Base-by-base conservation (phyloP, 768 basidiomycete species). In the Rhizopogon vulgaris region DNA sequence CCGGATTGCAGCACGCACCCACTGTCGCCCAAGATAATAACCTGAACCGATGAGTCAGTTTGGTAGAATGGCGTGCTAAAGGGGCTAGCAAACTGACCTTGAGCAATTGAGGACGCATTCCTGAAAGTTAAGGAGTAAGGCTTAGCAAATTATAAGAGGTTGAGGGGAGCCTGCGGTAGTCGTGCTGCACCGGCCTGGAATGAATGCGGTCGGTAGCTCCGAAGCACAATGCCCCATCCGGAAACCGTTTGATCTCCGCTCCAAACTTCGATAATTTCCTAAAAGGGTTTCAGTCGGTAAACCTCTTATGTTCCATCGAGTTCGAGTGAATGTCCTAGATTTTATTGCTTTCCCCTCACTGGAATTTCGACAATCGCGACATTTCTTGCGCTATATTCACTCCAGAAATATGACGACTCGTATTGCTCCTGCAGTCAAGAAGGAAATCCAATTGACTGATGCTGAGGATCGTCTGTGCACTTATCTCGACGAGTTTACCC, bases 1-100 rank as follows among this genome's bases (percentile, higher is more conserved):
- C 41, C 38, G 58, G 22, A 24, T 30, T 54, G 49, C 18, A 38
- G 60, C 49, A 78, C 90, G 56, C 65, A 92, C 90, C 90, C 90
- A 71, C 90, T 93, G 79, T 98, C 96, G 61, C 95, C 95, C 56
- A 98, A 85, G 70, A 99, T 98, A 73, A 98, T 98, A 69, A 96
- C 94, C 95, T 97, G 61, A 36, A 15, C 51, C 34, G 50, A 43
- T 38, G 38, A 52, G 43, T 62, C 48, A 60, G 58, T 38, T 22
- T 18, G 45, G 36, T 11, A 10, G 4, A 46, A 34, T 24, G 28
- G 1, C 17, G 15, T 22, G 17, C 12, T 10, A 15, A 24, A 34
- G 14, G 1, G 9, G 24, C 12, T 24, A 24, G 36, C 18, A 9
- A 37, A 60, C 66, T 32, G 42, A 88, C 90, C 83, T 92, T 92